Evolutionary conservation across 2,329 filamentous ascomycete species (phyloP).

Genomic region (Fusarium proliferatum): DNA sequence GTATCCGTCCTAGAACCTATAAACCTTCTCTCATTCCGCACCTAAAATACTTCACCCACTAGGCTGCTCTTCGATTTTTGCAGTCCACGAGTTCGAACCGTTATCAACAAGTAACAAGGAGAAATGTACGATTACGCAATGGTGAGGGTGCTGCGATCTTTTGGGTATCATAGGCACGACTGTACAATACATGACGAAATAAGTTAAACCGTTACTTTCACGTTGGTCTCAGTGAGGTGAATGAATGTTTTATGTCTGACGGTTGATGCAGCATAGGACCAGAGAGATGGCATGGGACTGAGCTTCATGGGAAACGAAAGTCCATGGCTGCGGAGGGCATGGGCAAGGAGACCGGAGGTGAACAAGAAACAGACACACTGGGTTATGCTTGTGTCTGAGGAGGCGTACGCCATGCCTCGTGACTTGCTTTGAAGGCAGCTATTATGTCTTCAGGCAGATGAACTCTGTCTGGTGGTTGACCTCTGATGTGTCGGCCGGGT

Average conservation of each 20-base stretch:
- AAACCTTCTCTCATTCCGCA: not conserved
- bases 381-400: not conserved
- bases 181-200: conserved; percentile 42
- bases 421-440: not conserved
- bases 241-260: too few relatives aligned
- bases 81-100: not conserved
- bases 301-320: not conserved
- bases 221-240: not conserved
- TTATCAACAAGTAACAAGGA: not conserved
- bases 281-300: not conserved
- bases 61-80: not conserved
- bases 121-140: conserved; percentile 37
- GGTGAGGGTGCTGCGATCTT: not conserved
- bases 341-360: not conserved
- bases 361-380: too few relatives aligned
- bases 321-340: too few relatives aligned
- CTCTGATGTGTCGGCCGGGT: not conserved
- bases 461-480: not conserved
- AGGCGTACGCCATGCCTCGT: too few relatives aligned
- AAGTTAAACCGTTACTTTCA: not conserved
- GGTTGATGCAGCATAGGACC: not conserved
- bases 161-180: conserved; percentile 29
- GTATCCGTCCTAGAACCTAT: not conserved
- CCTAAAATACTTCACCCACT: not conserved
- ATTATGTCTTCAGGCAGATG: not conserved